phyloP scores from a whole-genome alignment of 2,329 filamentous ascomycete genomes.

The Sclerotinia minor region DNA sequence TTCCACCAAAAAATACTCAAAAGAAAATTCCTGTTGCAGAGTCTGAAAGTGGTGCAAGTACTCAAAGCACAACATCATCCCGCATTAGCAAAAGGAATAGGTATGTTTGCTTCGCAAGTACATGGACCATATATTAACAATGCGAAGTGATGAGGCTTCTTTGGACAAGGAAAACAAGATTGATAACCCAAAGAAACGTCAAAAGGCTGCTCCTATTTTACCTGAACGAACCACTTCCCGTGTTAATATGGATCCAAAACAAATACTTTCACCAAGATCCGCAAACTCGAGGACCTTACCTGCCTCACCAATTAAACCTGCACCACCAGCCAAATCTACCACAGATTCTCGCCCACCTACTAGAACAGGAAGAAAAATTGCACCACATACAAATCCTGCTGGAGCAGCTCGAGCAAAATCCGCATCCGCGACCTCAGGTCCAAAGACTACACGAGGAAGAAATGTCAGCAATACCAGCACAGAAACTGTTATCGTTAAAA shows the following conservation, averaged over 20 bases:
- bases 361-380: slow-evolving; percentile 47
- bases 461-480: slow-evolving; percentile 58
- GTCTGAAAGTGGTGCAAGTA: slow-evolving; percentile 28
- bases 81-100: slow-evolving; percentile 52
- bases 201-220: slow-evolving; percentile 42
- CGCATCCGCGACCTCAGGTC: slow-evolving; percentile 43
- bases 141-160: slow-evolving; percentile 58
- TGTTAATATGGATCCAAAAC: slow-evolving; percentile 49
- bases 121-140: neutral
- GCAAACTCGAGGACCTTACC: slow-evolving; percentile 65
- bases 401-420: slow-evolving; percentile 34
- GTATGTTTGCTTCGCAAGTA: slow-evolving; percentile 44
- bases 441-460: slow-evolving; percentile 52
- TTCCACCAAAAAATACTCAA: slow-evolving; percentile 31
- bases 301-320: slow-evolving; percentile 36
- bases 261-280: slow-evolving; percentile 79
- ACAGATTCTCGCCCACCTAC: slow-evolving; percentile 55
- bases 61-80: slow-evolving; percentile 36
- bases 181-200: slow-evolving; percentile 70
- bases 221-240: slow-evolving; percentile 45
- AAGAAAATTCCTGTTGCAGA: slow-evolving; percentile 36
- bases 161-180: slow-evolving; percentile 75
- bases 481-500: slow-evolving; percentile 54
- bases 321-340: slow-evolving; percentile 58
- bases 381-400: slow-evolving; percentile 28